phyloP scores from a whole-genome alignment of 257 asterid species.

The Dorcoceras hygrometricum region DNA sequence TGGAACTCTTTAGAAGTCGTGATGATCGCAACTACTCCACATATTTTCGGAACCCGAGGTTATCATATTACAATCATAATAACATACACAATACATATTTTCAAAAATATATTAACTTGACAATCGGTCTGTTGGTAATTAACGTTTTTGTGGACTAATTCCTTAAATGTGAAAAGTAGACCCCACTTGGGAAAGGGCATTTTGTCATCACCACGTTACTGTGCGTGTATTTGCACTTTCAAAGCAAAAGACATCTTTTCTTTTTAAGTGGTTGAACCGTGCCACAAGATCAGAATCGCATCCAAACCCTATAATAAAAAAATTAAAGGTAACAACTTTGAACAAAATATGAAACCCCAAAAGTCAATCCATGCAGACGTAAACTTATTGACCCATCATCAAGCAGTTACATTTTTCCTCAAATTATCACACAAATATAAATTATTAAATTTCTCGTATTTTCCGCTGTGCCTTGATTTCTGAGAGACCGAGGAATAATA shows the following conservation, averaged over 20 bases:
- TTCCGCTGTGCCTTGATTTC: not conserved
- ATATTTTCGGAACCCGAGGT: too few species aligned
- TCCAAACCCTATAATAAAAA: not conserved
- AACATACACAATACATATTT: too few species aligned
- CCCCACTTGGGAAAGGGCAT: not conserved
- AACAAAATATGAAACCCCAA: not conserved
- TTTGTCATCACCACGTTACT: not conserved
- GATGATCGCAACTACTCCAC: too few species aligned
- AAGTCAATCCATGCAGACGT: constrained; percentile 16
- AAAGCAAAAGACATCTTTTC: not conserved
- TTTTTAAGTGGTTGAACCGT: not conserved
- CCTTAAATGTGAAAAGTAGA: not conserved
- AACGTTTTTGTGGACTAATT: not conserved
- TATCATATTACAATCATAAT: too few species aligned
- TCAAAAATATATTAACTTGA: too few species aligned
- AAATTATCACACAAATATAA: too few species aligned
- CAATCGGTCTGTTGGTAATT: too few species aligned
- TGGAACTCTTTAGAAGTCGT: too few species aligned
- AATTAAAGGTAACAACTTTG: not conserved
- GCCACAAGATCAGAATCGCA: not conserved
- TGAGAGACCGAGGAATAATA: not conserved
- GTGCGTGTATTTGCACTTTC: not conserved
- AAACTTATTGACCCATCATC: constrained; percentile 10
- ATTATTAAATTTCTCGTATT: not conserved
- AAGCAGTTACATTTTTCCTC: constrained; percentile 5